A percentile compares a stretch with the other conserved stretches of the same genome.
These are phyloP conservation scores for Fraxinus greggii DNA, from an alignment of 305 asterid genomes.

Conservation along the genomic window DNA sequence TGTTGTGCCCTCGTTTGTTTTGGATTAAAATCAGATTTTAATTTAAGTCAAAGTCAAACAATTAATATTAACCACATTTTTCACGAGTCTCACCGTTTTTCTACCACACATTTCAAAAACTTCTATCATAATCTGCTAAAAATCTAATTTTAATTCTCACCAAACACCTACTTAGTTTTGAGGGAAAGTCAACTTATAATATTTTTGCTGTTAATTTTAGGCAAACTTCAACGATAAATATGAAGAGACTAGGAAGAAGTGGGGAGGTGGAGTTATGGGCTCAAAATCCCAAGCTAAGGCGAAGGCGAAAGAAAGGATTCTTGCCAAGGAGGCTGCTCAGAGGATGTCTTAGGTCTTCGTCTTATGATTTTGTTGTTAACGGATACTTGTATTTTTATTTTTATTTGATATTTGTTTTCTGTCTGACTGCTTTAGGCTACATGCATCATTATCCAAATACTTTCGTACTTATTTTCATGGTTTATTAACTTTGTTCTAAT, in stretches of 20 bases:
- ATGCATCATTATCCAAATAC: neutral
- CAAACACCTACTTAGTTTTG: too few species aligned
- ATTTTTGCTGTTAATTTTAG: conserved; percentile 28
- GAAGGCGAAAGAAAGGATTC: conserved; percentile 74
- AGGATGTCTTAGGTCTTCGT: conserved; percentile 44
- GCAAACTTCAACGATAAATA: conserved; percentile 90
- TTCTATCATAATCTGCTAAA: too few species aligned
- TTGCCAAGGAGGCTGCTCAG: conserved; percentile 86
- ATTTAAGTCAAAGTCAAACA: too few species aligned
- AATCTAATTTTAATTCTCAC: too few species aligned
- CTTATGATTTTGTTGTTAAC: neutral
- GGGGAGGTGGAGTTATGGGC: conserved; percentile 98
- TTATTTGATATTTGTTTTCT: neutral
- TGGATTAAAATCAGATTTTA: too few species aligned
- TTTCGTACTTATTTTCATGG: neutral
- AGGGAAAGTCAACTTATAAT: neutral
- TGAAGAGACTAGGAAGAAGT: conserved; percentile 77
- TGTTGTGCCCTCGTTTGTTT: too few species aligned
- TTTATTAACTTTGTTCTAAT: neutral
- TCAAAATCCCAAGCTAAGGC: conserved; percentile 83
- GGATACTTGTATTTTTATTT: conserved; percentile 10
- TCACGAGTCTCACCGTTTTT: too few species aligned
- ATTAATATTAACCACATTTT: too few species aligned
- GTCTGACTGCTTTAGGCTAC: neutral
- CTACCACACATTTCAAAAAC: too few species aligned